Evolutionary conservation across 83 land plant species (phyloP), one percentile per base, ranked within the genome.

Genomic region (Thuja plicata): DNA sequence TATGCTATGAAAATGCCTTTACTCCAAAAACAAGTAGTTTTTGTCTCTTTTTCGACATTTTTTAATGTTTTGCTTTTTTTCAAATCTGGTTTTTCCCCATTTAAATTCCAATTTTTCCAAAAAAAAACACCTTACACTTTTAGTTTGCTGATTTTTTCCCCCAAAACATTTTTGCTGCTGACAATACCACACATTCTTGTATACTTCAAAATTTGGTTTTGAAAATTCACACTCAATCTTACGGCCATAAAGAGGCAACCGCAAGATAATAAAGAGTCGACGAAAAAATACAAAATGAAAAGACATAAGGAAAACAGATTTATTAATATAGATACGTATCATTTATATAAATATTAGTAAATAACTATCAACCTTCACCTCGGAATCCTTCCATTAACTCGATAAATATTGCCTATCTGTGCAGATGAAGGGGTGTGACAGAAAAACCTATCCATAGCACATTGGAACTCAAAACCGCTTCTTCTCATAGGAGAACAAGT

Each of bases 401-500:
- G 2, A 76, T 76, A 15, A 17, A 76, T 32, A 35, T 35, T 76
- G 38, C 79, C 35, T 35, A 76, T 76, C 79, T 76, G 38, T 12
- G 35, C 38, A 76, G 3, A 34, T 76, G 79, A 76, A 76, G 79
- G 1, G 79, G 16, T 30, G 17, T 32, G 6, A 35, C 12, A 27
- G 19, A 12, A 32, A 76, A 76, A 13, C 73, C 0, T 76, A 13
- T 76, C 79, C 40, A 34, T 76, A 15, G 6, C 38, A 50, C 8
- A 16, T 43, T 30, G 21, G 48, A 84, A 50, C 60, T 94, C 92
- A 97, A 84, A 97, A 97, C 15, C 93, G 87, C 90, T 91, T 98
- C 95, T 98, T 98, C 86, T 98, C 99, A 92, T 95, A 97, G 6
- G 95, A 94, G 86, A 96, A 94, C 87, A 98, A 86, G 43, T 93